phyloP scores from a whole-genome alignment of 441 rosid genomes.

The Brassica hybrid region DNA sequence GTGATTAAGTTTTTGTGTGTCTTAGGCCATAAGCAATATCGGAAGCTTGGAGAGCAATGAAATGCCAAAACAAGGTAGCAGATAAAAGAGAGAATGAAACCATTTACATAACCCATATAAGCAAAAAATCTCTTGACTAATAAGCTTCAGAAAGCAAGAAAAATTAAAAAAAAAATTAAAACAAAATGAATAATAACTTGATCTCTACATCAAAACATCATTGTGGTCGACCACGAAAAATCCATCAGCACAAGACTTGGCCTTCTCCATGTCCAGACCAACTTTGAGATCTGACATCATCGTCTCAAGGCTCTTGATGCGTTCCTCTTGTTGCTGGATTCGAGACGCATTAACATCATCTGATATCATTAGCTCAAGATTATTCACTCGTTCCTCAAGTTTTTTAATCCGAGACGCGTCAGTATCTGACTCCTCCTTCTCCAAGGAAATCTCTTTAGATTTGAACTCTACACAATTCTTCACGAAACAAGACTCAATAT shows the following conservation, averaged over 20 bases:
- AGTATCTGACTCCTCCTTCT: neutral
- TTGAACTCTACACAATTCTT: neutral
- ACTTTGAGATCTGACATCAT: conserved; percentile 2
- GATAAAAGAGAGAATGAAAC: neutral
- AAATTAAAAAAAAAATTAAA: neutral
- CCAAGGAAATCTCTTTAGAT: neutral
- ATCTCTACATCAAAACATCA: neutral
- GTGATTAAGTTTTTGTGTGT: neutral
- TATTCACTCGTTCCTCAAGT: neutral
- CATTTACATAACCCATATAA: neutral
- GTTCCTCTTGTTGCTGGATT: neutral
- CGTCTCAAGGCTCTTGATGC: conserved; percentile 6
- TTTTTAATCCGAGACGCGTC: neutral
- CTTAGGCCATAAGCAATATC: neutral
- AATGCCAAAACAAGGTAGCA: neutral
- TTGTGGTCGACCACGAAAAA: neutral
- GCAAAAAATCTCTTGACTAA: neutral
- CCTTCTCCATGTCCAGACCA: neutral
- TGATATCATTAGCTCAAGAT: neutral
- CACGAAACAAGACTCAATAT: neutral
- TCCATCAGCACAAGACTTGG: neutral
- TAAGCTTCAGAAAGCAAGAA: neutral
- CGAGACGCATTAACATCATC: neutral
- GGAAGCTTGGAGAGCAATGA: neutral
- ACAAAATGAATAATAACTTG: neutral